Evolutionary conservation across 257 asterid species (phyloP).

Genomic region (Fraxinus pennsylvanica): DNA sequence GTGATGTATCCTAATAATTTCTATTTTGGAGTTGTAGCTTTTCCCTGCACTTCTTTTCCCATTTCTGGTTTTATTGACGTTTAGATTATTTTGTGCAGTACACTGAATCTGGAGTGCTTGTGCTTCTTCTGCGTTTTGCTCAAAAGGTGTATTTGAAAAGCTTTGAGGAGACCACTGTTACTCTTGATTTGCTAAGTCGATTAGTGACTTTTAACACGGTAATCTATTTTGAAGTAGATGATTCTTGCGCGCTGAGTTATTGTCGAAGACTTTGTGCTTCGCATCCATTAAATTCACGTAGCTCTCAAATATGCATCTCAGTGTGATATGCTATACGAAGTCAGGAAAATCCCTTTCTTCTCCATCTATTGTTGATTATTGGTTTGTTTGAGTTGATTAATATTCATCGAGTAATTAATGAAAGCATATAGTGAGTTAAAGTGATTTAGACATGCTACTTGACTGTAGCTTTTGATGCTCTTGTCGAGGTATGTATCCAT

Average conservation of each 20-base stretch:
- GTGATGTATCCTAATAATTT: slow-evolving; percentile 2
- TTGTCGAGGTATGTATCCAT: background rate
- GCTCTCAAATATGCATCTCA: slow-evolving; percentile 10
- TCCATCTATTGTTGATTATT: background rate
- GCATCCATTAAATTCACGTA: slow-evolving; percentile 17
- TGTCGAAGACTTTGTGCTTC: slow-evolving; percentile 6
- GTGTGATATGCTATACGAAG: background rate
- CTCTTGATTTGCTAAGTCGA: slow-evolving; percentile 77
- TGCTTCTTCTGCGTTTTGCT: slow-evolving; percentile 78
- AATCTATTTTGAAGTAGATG: slow-evolving; percentile 32
- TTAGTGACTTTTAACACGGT: slow-evolving; percentile 77
- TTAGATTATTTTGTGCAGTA: slow-evolving; percentile 46
- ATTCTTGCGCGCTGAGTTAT: slow-evolving; percentile 14
- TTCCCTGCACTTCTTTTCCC: background rate
- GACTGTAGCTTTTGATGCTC: background rate
- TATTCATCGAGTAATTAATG: background rate
- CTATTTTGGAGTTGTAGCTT: background rate
- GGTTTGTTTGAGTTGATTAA: background rate
- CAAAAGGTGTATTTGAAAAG: slow-evolving; percentile 53
- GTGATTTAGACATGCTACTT: background rate
- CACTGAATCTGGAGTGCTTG: slow-evolving; percentile 73
- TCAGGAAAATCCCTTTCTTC: background rate
- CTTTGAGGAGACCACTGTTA: slow-evolving; percentile 53
- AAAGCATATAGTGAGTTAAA: background rate
- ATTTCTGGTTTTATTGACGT: background rate